Base-by-base conservation (phyloP, 2,329 filamentous ascomycete species). In the Alternaria sp. region DNA sequence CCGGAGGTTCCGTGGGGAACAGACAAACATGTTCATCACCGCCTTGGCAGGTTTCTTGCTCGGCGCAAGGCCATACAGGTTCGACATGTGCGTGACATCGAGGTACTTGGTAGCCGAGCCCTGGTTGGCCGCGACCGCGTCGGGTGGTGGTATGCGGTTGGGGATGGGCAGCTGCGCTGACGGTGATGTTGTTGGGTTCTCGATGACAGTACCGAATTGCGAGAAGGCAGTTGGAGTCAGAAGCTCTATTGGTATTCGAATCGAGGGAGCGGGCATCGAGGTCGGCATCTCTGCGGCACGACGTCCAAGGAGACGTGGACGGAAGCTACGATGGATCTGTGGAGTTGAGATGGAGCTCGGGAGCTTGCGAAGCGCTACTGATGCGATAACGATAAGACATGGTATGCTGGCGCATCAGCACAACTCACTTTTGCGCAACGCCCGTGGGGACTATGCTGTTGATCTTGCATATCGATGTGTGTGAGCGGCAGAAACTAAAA, bases 1-100 rank as follows among this genome's bases (percentile, higher is more conserved):
- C 26, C 83, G 77, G 32, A 91, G 80, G 38, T 81, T 69, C 36
- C 91, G 85, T 9, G 91, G 89, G 51, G 88, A 89, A 77, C 93
- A 97, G 56, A 93, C 89, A 78, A 98, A 98, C 87, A 98, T 90
- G 79, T 90, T 97, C 85, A 96, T 89, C 54, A 90, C 85, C 36
- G 91, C 85, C 48, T 83, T 81, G 2, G 85, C 85, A 1, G 84
- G 77, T 65, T 78, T 81, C 47, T 84, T 79, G 74, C 87, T 91
- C 2, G 88, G 87, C 0, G 89, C 85, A 58, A 87, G 82, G n/a
- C 77, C 74, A 77, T 97, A 96, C 62, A 88, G 84, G 77, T 96
- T 87, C 32, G 83, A 81, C 68, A 94, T 84, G 43, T 86, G 84
- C n/a, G 92, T 92, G 63, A 96, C 88, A 73, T 92, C 86, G 62